Evolutionary conservation across 768 basidiomycete species (phyloP).

Genomic region (Boletus barrowsii): DNA sequence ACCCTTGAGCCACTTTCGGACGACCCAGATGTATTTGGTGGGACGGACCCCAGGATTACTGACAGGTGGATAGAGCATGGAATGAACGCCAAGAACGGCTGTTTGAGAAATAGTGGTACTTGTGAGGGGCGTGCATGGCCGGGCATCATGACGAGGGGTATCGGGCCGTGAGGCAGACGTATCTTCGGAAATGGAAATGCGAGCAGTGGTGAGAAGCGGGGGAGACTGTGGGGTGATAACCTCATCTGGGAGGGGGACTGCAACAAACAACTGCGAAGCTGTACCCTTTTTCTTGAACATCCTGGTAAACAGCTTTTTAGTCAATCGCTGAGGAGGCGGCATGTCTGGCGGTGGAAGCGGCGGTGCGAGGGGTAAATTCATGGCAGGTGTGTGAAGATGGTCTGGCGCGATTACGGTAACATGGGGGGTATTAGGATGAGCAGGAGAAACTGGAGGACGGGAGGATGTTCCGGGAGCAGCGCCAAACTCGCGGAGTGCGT

Average conservation of each 20-base stretch:
- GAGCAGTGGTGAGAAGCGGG: conserved; percentile 2
- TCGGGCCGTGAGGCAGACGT: conserved; percentile 6
- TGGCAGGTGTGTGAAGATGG: conserved; percentile 4
- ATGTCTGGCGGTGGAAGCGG: conserved; percentile 13
- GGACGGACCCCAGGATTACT: conserved; percentile 38
- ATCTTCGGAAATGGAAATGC: conserved; percentile 19
- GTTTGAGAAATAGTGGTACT: conserved; percentile 34
- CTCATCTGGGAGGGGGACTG: conserved; percentile 29
- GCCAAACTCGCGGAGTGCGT: conserved; percentile 21
- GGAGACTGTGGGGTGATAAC: conserved; percentile 16
- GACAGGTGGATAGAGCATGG: conserved; percentile 53
- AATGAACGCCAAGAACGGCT: conserved; percentile 65
- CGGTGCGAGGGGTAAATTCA: conserved; percentile 16
- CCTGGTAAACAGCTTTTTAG: conserved; percentile 63
- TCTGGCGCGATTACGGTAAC: not conserved
- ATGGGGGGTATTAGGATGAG: conserved; percentile 3
- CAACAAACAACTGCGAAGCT: conserved; percentile 17
- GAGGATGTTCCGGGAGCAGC: not conserved
- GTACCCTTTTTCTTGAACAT: conserved; percentile 60
- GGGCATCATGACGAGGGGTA: conserved; percentile 11
- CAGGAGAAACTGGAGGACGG: conserved; percentile 13
- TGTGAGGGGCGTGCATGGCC: conserved; percentile 10
- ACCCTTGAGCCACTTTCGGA: conserved; percentile 72
- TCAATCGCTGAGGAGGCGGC: conserved; percentile 39
- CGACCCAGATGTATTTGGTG: conserved; percentile 69